Conservation (phyloP, 805 yeast species). For the Candida piceae region DNA sequence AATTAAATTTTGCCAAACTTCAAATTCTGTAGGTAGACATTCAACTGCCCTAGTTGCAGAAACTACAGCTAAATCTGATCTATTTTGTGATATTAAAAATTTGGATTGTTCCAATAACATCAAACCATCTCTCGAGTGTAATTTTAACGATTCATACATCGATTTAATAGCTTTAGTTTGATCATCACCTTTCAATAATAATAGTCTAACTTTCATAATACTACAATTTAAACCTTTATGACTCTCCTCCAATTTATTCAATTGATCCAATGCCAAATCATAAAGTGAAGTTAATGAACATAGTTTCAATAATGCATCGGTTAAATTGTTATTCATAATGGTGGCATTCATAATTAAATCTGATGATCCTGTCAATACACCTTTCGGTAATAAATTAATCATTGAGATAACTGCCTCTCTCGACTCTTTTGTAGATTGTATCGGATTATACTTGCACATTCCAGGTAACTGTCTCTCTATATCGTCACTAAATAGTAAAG, state of each 20-base stretch:
- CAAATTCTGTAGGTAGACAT: constrained; percentile 72
- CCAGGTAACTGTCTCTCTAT: constrained; percentile 55
- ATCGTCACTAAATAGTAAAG: constrained; percentile 48
- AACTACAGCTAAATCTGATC: constrained; percentile 51
- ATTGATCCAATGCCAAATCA: constrained; percentile 34
- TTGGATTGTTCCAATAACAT: constrained; percentile 58
- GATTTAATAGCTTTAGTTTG: constrained; percentile 44
- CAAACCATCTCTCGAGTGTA: constrained; percentile 50
- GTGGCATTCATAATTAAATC: constrained; percentile 30
- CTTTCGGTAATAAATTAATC: constrained; percentile 42
- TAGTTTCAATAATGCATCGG: constrained; percentile 44
- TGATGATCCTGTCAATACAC: constrained; percentile 41
- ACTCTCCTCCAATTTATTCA: constrained; percentile 21
- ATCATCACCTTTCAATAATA: constrained; percentile 33
- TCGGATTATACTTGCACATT: constrained; percentile 44
- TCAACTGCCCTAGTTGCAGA: constrained; percentile 58
- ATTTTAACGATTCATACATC: constrained; percentile 35
- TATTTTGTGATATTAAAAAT: constrained; percentile 50
- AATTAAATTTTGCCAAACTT: constrained; percentile 63
- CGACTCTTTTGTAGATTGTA: constrained; percentile 31
- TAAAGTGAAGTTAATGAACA: constrained; percentile 34
- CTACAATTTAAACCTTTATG: constrained; percentile 19
- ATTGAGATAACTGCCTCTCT: constrained; percentile 34
- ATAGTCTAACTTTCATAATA: constrained; percentile 38
- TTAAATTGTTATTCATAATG: constrained; percentile 44